Evolutionary conservation across 2,329 filamentous ascomycete species (phyloP).

Genomic region (Exophiala dermatitidis): DNA sequence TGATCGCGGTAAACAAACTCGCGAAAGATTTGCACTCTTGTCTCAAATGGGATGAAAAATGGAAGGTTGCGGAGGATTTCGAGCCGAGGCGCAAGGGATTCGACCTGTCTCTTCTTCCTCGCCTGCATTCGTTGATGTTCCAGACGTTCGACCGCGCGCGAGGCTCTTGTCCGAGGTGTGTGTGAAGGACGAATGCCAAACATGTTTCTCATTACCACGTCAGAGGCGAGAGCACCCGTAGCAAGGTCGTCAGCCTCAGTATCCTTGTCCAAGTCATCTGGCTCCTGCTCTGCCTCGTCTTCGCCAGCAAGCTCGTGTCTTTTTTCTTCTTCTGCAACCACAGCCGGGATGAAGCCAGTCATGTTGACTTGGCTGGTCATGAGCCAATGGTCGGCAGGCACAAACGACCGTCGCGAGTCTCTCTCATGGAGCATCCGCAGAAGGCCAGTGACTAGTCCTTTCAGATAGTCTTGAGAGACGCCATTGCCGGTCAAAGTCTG

Average conservation of each 20-base stretch:
- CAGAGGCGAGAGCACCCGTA: constrained; percentile 46
- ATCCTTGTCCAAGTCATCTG: constrained; percentile 38
- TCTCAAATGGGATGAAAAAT: constrained; percentile 90
- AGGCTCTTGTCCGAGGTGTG: constrained; percentile 19
- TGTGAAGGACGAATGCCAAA: constrained; percentile 26
- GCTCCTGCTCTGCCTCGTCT: constrained; percentile 50
- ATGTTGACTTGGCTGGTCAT: constrained; percentile 87
- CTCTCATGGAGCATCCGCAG: constrained; percentile 86
- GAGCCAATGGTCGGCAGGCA: constrained; percentile 81
- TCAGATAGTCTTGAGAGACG: constrained; percentile 70
- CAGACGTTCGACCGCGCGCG: constrained; percentile 16
- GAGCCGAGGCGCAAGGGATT: constrained; percentile 73
- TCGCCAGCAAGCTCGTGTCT: constrained; percentile 62
- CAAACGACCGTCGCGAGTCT: constrained; percentile 79
- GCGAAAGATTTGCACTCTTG: constrained; percentile 83
- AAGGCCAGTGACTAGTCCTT: constrained; percentile 69
- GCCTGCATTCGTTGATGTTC: constrained; percentile 42
- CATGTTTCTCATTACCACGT: constrained; percentile 31
- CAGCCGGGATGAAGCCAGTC: constrained; percentile 75
- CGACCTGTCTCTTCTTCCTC: constrained; percentile 61
- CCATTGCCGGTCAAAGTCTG: constrained; percentile 56
- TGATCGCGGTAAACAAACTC: constrained; percentile 87
- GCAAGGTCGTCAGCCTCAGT: constrained; percentile 36
- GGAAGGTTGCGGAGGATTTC: constrained; percentile 94
- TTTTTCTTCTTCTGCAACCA: constrained; percentile 78